Conservation (phyloP, 306 rosid genomes). For the Crataegus laevigata region DNA sequence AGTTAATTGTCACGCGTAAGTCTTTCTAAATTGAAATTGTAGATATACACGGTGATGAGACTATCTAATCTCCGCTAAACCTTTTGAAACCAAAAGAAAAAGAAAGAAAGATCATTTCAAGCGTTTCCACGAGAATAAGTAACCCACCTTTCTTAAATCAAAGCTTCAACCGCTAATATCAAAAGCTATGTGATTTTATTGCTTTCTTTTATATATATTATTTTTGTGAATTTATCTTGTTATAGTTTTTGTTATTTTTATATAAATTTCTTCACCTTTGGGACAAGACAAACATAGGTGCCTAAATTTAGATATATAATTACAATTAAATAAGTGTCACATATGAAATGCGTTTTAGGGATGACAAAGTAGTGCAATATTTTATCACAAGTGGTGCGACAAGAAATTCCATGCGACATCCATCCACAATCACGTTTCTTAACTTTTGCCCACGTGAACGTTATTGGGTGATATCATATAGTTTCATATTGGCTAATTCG, state of each 20-base stretch:
- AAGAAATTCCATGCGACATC: too few relatives aligned
- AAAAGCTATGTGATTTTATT: background rate
- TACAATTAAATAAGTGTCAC: background rate
- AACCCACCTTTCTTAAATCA: background rate
- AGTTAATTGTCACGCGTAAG: too few relatives aligned
- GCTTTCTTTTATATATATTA: background rate
- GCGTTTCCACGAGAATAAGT: background rate
- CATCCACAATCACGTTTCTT: background rate
- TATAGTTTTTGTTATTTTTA: too few relatives aligned
- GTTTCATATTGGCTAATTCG: too few relatives aligned
- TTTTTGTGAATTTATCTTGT: too few relatives aligned
- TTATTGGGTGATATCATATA: too few relatives aligned
- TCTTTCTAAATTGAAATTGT: accelerated
- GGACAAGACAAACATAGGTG: background rate
- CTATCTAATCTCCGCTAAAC: too few relatives aligned
- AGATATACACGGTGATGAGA: too few relatives aligned
- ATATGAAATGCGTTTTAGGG: background rate
- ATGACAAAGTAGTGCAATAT: background rate
- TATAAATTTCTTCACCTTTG: too few relatives aligned
- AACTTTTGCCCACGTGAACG: background rate
- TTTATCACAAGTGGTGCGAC: background rate
- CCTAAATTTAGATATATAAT: background rate
- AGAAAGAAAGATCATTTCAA: background rate
- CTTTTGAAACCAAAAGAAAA: too few relatives aligned
- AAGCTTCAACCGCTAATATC: background rate